A percentile compares a stretch with the other conserved stretches of the same genome.
Conservation (phyloP, 495 filamentous ascomycete genomes). For the Ramalina intermedia region DNA sequence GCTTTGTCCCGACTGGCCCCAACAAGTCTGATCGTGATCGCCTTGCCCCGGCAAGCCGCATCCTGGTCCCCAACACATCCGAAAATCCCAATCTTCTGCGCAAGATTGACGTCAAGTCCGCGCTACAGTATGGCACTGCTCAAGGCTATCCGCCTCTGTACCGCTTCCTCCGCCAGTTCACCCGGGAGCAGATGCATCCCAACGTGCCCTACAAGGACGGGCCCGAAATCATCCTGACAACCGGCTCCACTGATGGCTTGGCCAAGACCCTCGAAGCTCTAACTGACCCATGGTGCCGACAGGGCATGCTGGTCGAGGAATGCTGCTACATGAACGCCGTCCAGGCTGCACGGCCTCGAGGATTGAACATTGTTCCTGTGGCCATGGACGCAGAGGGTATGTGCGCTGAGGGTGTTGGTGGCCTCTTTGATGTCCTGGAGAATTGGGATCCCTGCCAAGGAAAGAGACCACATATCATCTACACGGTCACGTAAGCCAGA, state of each 20-base stretch:
- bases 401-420: constrained; percentile 47
- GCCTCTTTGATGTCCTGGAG: constrained; percentile 60
- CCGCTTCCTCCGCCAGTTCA: constrained; percentile 63
- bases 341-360: constrained; percentile 48
- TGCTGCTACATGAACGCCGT: constrained; percentile 67
- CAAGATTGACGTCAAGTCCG: constrained; percentile 66
- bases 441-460: constrained; percentile 68
- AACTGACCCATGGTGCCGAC: constrained; percentile 59
- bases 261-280: constrained; percentile 59
- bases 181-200: constrained; percentile 61
- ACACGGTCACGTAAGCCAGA: constrained; percentile 67
- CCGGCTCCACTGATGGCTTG: constrained; percentile 75
- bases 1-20: constrained; percentile 56
- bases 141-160: constrained; percentile 64
- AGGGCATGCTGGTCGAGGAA: constrained; percentile 61
- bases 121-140: constrained; percentile 73
- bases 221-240: constrained; percentile 61
- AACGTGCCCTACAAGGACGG: constrained; percentile 64
- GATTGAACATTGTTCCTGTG: constrained; percentile 56
- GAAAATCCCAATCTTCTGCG: constrained; percentile 34
- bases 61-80: constrained; percentile 57
- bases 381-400: constrained; percentile 69
- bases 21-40: constrained; percentile 38
- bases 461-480: constrained; percentile 68
- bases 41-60: constrained; percentile 27